Base-by-base conservation (phyloP, 768 basidiomycete genomes). In the Boletus tomentosulus region DNA sequence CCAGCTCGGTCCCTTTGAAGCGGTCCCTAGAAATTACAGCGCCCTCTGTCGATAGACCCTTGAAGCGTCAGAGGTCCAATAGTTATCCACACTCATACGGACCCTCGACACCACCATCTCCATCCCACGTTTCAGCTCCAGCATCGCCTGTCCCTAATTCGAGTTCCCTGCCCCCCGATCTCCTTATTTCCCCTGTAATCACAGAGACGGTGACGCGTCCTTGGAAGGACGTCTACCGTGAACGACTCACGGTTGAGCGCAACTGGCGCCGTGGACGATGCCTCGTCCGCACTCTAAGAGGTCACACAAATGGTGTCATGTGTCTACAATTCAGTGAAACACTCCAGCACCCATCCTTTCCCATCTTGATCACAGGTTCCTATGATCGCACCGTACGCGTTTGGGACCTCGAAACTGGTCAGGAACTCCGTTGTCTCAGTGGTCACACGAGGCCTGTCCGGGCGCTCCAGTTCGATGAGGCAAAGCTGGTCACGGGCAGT, bases 181-280 rank as follows among this genome's bases (percentile, higher is more conserved):
- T 51, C 38, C 74, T 75, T 37, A 67, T 71, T 27, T 65, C 68
- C 46, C 57, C 69, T 67, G 57, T 64, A 69, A 51, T 59, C 70
- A 43, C 63, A 12, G 63, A 70, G 25, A 73, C 76, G 15, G 62
- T 81, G 55, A 95, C 92, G 15, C 84, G 94, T 42, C 97, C 96
- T 0, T 99, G 97, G 97, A 99, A 99, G 69, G 86, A 90, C 59
- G 96, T 99, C 19, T 99, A 98, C 71, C 92, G 89, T 66, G 97
- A 99, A 69, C 87, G 97, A n/a, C 84, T 98, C 70, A 85, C 87
- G 19, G 83, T 99, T 42, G 97, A 98, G 72, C 84, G 94, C 46
- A 99, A 99, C 70, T 99, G 97, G 97, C 83, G 96, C 19, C 86
- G 92, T 43, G 96, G 96, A 10, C 84, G 92, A 31, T 96, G 86